Evolutionary conservation across 2,329 filamentous ascomycete species (phyloP).

Genomic region (Botryosphaeria dothidea): DNA sequence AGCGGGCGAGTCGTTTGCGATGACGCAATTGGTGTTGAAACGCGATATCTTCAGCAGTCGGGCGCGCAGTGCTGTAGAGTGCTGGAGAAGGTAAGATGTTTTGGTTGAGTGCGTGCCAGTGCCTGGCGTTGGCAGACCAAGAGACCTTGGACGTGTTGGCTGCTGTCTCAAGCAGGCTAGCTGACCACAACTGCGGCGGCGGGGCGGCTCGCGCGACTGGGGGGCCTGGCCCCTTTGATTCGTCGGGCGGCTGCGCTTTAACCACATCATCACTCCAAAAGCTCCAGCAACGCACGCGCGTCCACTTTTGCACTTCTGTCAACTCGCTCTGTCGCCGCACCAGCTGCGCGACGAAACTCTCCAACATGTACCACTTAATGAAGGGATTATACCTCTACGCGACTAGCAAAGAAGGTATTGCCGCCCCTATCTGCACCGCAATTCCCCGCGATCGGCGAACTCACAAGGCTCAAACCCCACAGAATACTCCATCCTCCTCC

Average conservation of each 20-base stretch:
- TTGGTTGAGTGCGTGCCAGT: neutral
- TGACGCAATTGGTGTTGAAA: slow-evolving; percentile 18
- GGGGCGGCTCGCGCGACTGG: slow-evolving; percentile 4
- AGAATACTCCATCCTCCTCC: slow-evolving; percentile 97
- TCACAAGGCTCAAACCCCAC: neutral
- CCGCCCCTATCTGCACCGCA: slow-evolving; percentile 11
- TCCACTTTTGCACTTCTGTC: neutral
- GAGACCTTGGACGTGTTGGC: neutral
- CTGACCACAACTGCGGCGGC: neutral
- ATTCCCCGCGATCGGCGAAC: neutral
- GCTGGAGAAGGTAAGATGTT: neutral
- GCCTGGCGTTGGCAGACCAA: neutral
- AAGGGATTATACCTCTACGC: slow-evolving; percentile 94
- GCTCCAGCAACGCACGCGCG: slow-evolving; percentile 7
- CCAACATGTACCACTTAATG: slow-evolving; percentile 88
- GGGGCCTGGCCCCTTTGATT: neutral
- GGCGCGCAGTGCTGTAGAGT: neutral
- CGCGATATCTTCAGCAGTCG: neutral
- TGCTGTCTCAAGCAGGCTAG: neutral
- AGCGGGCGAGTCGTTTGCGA: neutral
- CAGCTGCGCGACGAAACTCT: neutral
- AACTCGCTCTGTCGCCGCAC: neutral
- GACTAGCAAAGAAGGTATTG: slow-evolving; percentile 84
- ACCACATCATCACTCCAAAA: slow-evolving; percentile 7
- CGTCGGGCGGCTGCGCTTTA: neutral